Base-by-base conservation (phyloP, 805 yeast genomes). In the Monosporozyma aerobia region DNA sequence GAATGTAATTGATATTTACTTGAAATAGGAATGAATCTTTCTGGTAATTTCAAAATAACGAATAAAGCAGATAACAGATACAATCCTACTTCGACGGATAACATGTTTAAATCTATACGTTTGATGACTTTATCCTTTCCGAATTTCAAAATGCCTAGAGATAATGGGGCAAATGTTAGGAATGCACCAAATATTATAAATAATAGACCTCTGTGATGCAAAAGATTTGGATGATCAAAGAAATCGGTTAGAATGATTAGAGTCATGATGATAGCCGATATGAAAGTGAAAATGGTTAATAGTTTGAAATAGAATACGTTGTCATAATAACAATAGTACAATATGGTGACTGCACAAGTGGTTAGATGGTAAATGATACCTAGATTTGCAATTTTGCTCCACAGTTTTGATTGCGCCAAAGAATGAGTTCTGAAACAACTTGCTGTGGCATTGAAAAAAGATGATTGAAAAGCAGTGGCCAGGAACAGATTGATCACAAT, bases 1-100 rank as follows among this genome's bases (percentile, higher is more conserved):
- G 78, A 59, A 57, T 85, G 94, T 59, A 77, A 83, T 29, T 47
- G 58, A 0, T 87, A 29, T 41, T 49, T 50, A 30, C 23, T 23
- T 14, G 49, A 23, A 5, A 22, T 44, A 84, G 1, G 84, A 83
- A 14, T 53, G 56, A 53, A 74, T 19, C 52, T 48, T 63, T 89
- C 96, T 0, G 96, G 96, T 23, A 86, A 61, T 53, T 94, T 73
- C 41, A 74, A 65, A 0, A 92, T 94, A 63, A 89, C 88, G 49
- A 88, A 63, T 0, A 74, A 69, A 0, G 95, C 95, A 0, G 95
- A 96, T 1, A 70, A 55, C 4, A 87, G 80, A 68, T 89, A 88
- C 44, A 83, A 76, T 2, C 75, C 61, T 0, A 87, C 95, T 64
- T 88, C 96, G 6, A 73, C 57, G 0, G 80, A 56, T 19, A 89